Conservation (phyloP, 208 protist genomes). For the Jaenimonas drosophilae region DNA sequence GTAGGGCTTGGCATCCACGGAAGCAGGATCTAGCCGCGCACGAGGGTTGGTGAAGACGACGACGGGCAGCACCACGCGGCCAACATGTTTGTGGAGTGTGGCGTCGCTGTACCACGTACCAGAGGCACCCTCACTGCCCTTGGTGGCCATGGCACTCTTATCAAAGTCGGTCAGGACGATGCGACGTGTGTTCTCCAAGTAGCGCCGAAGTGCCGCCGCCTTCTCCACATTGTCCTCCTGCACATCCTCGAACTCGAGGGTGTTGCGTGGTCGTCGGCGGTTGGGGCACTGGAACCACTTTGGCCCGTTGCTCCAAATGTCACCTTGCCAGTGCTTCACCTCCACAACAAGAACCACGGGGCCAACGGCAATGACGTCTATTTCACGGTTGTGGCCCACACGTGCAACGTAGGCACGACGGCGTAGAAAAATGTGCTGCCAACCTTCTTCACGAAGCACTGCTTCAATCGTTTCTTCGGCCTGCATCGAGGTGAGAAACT, state of each 20-base stretch:
- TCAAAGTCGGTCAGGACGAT: slow-evolving; percentile 51
- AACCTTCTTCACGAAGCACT: slow-evolving; percentile 60
- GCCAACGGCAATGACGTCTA: slow-evolving; percentile 80
- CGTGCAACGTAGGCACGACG: slow-evolving; percentile 65
- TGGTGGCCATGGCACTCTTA: background rate
- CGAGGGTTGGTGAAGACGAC: slow-evolving; percentile 79
- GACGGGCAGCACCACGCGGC: slow-evolving; percentile 56
- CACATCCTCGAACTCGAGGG: slow-evolving; percentile 82
- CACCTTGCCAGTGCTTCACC: slow-evolving; percentile 87
- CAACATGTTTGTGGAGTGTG: slow-evolving; percentile 60
- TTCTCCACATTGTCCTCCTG: slow-evolving; percentile 77
- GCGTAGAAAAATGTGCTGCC: slow-evolving; percentile 68
- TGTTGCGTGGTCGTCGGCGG: slow-evolving; percentile 6
- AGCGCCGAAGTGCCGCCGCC: slow-evolving; percentile 66
- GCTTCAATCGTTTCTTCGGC: slow-evolving; percentile 62
- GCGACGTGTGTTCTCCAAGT: slow-evolving; percentile 68
- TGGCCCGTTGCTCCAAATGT: slow-evolving; percentile 78
- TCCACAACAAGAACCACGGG: slow-evolving; percentile 77
- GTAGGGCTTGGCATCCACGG: slow-evolving; percentile 44
- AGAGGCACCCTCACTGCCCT: background rate
- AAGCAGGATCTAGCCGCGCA: slow-evolving; percentile 62
- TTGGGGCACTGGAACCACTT: slow-evolving; percentile 73
- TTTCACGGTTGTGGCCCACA: slow-evolving; percentile 78
- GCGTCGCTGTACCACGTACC: slow-evolving; percentile 78
- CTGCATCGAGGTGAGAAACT: slow-evolving; percentile 49